Base-by-base conservation (phyloP, 2,329 filamentous ascomycete genomes). In the Rachicladosporium sp. region DNA sequence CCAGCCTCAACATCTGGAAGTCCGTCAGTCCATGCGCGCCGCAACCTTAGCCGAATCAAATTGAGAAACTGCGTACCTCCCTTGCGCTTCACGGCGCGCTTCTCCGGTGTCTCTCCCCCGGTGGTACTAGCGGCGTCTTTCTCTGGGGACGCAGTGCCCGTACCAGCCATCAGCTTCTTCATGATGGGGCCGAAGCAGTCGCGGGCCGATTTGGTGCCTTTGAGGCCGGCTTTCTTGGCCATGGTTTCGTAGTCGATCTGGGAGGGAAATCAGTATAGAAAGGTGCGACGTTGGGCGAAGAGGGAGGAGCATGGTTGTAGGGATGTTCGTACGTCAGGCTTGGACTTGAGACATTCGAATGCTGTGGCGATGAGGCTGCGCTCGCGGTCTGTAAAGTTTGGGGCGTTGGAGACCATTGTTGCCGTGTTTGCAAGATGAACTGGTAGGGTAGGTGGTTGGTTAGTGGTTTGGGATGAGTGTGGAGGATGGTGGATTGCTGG, bases 201-300 rank as follows among this genome's bases (percentile, higher is more conserved):
- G 34, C 38, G 38, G 1, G 38, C 38, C 11, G 38, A 41, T 12
- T 41, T 41, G 33, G 38, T 30, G 19, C 38, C 38, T 29, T 36
- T 36, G 29, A 41, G 38, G 29, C 11, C 19, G 23, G 38, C 34
- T 23, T 23, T 31, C 12, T 12, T 5, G 23, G 38, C 38, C 13
- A 41, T 23, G 33, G 29, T 21, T 6, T 41, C 38, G 38, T 41
- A 41, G 29, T 41, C 30, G 34, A 41, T 41, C 15, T 19, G 15
- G 5, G 15, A 19, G 15, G 15, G 15, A 19, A 19, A 15, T 11
- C 7, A 12, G 34, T 27, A 11, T 27, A 32, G 36, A 11, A 7
- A 12, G 13, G 9, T 32, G 11, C 10, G 36, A n/a, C 6, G n/a
- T 10, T 27, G 36, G 29, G 15, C 15, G 15, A 9, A 10, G 6